phyloP scores from a whole-genome alignment of 768 basidiomycete genomes.

The Amanita muscaria region DNA sequence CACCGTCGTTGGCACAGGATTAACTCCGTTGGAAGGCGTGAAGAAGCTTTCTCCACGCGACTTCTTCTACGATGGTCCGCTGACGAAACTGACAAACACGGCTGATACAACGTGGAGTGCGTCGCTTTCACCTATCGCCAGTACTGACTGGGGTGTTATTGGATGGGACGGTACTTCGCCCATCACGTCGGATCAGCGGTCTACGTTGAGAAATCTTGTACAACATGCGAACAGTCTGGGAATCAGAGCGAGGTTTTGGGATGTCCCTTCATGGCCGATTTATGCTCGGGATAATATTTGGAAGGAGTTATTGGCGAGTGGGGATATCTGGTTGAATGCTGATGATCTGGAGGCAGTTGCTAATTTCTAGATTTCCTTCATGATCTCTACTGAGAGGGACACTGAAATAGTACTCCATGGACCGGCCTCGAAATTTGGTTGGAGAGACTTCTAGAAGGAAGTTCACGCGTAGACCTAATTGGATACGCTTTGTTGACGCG shows the following conservation, averaged over 20 bases:
- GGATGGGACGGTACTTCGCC: slow-evolving; percentile 41
- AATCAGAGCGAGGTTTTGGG: slow-evolving; percentile 43
- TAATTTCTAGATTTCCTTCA: slow-evolving; percentile 20
- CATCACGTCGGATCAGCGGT: slow-evolving; percentile 31
- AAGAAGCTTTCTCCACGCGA: slow-evolving; percentile 37
- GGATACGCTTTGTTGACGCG: no score
- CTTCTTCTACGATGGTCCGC: slow-evolving; percentile 44
- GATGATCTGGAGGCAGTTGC: slow-evolving; percentile 39
- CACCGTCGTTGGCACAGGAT: slow-evolving; percentile 42
- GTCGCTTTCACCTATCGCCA: slow-evolving; percentile 40
- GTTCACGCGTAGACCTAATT: no score
- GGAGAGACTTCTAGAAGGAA: no score
- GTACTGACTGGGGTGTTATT: slow-evolving; percentile 42
- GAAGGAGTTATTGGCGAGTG: slow-evolving; percentile 31
- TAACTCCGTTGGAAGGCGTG: slow-evolving; percentile 39
- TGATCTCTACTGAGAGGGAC: no score
- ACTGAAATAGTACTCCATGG: no score
- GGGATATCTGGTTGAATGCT: slow-evolving; percentile 44
- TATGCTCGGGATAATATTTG: slow-evolving; percentile 34
- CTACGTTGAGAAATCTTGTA: slow-evolving; percentile 30
- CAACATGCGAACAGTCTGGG: slow-evolving; percentile 34
- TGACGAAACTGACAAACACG: slow-evolving; percentile 26
- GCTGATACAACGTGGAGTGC: slow-evolving; percentile 28
- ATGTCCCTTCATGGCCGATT: slow-evolving; percentile 42
- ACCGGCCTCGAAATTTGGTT: no score